Percentiles rank a stretch among this genome's conserved stretches.
Conservation (phyloP, 2,329 filamentous ascomycete genomes). For the Helotiales sp. region DNA sequence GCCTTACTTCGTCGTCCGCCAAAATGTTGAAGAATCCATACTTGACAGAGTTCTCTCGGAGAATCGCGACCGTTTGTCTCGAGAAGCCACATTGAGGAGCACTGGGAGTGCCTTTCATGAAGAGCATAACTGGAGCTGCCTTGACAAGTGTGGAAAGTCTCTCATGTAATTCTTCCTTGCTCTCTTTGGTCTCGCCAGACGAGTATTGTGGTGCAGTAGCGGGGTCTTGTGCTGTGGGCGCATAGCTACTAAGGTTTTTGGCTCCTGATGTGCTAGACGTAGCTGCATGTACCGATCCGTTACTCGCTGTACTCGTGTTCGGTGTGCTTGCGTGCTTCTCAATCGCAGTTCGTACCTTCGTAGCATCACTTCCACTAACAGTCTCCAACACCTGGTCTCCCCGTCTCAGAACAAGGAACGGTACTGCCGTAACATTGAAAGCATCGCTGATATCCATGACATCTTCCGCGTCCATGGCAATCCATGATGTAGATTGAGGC, state of each 20-base stretch:
- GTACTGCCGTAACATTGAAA: constrained; percentile 93
- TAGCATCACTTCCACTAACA: constrained; percentile 85
- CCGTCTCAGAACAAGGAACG: constrained; percentile 82
- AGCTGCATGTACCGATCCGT: constrained; percentile 10
- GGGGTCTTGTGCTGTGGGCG: constrained; percentile 25
- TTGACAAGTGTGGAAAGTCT: constrained; percentile 83
- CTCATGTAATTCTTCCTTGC: constrained; percentile 82
- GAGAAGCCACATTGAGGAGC: constrained; percentile 91
- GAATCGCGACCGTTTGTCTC: constrained; percentile 78
- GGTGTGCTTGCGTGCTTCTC: constrained; percentile 66
- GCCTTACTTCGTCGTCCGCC: constrained; percentile 93
- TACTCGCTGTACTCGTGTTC: constrained; percentile 8
- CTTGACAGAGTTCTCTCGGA: constrained; percentile 87
- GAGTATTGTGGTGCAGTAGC: constrained; percentile 29
- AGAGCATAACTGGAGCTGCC: constrained; percentile 96
- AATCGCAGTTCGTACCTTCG: constrained; percentile 81
- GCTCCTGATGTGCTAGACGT: constrained; percentile 42
- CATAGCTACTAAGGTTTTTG: constrained; percentile 37
- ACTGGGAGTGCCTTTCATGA: constrained; percentile 95
- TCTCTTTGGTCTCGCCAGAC: constrained; percentile 52
- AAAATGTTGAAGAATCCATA: constrained; percentile 99
- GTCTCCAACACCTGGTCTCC: constrained; percentile 76
- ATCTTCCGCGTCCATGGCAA: constrained; percentile 92
- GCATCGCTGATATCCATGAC: constrained; percentile 86
- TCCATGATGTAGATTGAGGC: constrained; percentile 75